Evolutionary conservation across 2,329 filamentous ascomycete species (phyloP), one percentile per base, ranked within the genome.

Genomic region (Beauveria sp.): DNA sequence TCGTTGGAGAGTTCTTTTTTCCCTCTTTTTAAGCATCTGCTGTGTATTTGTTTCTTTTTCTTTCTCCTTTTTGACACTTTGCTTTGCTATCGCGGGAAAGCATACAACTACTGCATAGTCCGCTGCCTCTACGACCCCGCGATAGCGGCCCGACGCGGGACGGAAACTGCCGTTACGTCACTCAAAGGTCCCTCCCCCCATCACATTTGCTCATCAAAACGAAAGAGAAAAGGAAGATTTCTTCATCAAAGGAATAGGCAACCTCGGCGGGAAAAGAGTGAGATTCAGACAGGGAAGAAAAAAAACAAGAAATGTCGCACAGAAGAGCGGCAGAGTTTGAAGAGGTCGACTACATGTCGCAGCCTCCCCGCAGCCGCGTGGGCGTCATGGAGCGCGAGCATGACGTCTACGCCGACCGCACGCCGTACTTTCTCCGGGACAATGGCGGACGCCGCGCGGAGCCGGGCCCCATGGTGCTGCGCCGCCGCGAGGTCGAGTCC

Each of bases 401-500:
- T 71, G n/a, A 59, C 56, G 40, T 59, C 56, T 59, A 59, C 56
- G 22, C 44, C 34, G 63, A 74, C 60, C 76, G 79, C 47, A 73
- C 77, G 47, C 80, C 80, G 3, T 73, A 76, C 57, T 84, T 84
- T 66, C 70, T 84, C 62, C 78, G 80, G 55, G 78, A 82, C 2
- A 34, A 34, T 34, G 80, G 83, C 46, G 70, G 65, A 30, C 75
- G 80, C 60, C 77, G 77, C 16, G 62, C 70, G 28, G 81, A 84
- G 62, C 71, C 77, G 28, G 81, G 81, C 3, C 75, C 78, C 43
- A 70, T 85, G 67, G 82, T 85, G 20, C 75, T 85, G 53, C 79
- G 82, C 56, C 73, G 80, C 65, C 77, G 81, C 51, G 81, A 84
- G 61, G 75, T 84, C 55, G 82, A 84, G 72, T 82, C 79, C 1